These are phyloP conservation scores for Crataegus laevigata DNA, from an alignment of 306 rosid genomes.

Conservation along the genomic window DNA sequence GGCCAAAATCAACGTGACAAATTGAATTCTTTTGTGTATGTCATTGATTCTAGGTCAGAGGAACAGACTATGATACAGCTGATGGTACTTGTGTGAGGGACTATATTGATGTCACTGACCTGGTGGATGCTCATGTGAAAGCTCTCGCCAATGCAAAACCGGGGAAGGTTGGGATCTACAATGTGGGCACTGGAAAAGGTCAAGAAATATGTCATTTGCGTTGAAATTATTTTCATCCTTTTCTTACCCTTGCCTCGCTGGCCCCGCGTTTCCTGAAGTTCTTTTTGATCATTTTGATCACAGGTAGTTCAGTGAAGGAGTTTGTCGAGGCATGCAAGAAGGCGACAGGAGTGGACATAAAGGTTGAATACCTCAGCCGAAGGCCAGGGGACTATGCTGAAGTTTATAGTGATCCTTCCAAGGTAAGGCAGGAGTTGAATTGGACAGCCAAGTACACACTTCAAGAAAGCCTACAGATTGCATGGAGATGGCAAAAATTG, in stretches of 20 bases:
- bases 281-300: neutral
- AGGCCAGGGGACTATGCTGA: constrained; percentile 89
- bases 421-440: constrained; percentile 51
- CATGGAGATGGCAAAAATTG: constrained; percentile 87
- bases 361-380: constrained; percentile 66
- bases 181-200: constrained; percentile 97
- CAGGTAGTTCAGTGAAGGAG: constrained; percentile 91
- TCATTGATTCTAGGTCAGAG: constrained; percentile 56
- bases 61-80: constrained; percentile 66
- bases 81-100: constrained; percentile 93
- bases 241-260: neutral
- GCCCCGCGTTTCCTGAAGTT: neutral
- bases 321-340: constrained; percentile 93
- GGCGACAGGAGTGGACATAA: constrained; percentile 69
- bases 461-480: constrained; percentile 50
- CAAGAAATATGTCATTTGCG: constrained; percentile 1
- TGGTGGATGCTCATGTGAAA: constrained; percentile 94
- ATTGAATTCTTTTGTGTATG: neutral
- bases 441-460: constrained; percentile 80
- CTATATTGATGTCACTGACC: constrained; percentile 87
- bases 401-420: constrained; percentile 84
- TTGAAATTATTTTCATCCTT: neutral
- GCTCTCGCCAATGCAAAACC: constrained; percentile 71
- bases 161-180: constrained; percentile 78
- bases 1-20: neutral